A percentile compares a stretch with the other conserved stretches of the same genome.
phyloP scores from a whole-genome alignment of 805 yeast genomes.

The Saccharomyces paradoxus region DNA sequence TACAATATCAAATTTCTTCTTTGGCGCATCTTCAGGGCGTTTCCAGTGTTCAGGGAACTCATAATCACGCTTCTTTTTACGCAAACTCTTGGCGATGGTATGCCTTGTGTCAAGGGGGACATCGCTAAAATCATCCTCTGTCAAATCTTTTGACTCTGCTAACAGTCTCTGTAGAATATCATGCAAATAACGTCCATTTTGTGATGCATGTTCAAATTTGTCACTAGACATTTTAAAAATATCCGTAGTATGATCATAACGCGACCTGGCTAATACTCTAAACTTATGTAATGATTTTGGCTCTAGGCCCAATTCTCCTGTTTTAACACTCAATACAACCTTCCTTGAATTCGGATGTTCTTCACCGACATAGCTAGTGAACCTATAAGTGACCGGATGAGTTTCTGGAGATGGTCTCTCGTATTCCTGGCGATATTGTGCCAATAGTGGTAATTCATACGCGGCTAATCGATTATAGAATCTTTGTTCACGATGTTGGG shows the following conservation, averaged over 20 bases:
- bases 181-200: constrained; percentile 69
- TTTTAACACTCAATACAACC: constrained; percentile 52
- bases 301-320: constrained; percentile 45
- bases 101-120: constrained; percentile 79
- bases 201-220: constrained; percentile 67
- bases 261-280: constrained; percentile 66
- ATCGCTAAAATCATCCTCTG: constrained; percentile 54
- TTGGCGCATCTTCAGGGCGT: constrained; percentile 64
- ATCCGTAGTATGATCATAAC: constrained; percentile 59
- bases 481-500: constrained; percentile 66
- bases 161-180: constrained; percentile 56
- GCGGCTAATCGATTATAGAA: constrained; percentile 78
- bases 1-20: constrained; percentile 23
- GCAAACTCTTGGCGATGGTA: constrained; percentile 39
- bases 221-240: constrained; percentile 56
- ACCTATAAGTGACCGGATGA: constrained; percentile 58
- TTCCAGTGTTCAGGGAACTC: constrained; percentile 77
- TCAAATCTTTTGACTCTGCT: constrained; percentile 52
- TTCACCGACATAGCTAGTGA: constrained; percentile 69
- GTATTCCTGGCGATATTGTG: constrained; percentile 66
- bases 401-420: constrained; percentile 36
- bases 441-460: constrained; percentile 80
- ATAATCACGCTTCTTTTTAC: constrained; percentile 33
- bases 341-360: constrained; percentile 48
- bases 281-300: constrained; percentile 61